Evolutionary conservation across 2,329 filamentous ascomycete species (phyloP).

Genomic region (Sarocladium kiliense): DNA sequence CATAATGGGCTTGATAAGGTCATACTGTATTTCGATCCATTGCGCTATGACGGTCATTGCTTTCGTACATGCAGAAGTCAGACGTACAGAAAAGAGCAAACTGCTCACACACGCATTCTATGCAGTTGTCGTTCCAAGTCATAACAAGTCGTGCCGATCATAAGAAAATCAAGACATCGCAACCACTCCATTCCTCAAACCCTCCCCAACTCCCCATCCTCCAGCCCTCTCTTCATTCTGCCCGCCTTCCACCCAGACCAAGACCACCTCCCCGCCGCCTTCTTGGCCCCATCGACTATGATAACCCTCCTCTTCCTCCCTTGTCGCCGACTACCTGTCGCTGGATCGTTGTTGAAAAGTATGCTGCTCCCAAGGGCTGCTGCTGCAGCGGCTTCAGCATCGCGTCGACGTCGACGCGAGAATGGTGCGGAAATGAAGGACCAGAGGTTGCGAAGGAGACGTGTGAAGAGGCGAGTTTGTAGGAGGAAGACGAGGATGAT

Average conservation of each 20-base stretch:
- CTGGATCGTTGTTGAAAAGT: background rate
- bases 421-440: background rate
- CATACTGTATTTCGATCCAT: background rate
- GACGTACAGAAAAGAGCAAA: background rate
- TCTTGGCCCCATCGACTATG: background rate
- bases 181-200: background rate
- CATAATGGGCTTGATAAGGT: no score
- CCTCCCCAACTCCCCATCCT: constrained; percentile 2
- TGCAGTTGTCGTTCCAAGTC: background rate
- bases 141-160: background rate
- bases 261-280: background rate
- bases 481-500: constrained; percentile 41
- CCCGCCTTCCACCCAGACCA: background rate
- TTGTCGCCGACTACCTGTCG: background rate
- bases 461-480: constrained; percentile 34
- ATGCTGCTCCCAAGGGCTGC: constrained; percentile 14
- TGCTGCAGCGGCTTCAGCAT: constrained; percentile 1
- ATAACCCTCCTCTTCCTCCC: background rate
- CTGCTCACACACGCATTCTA: constrained; percentile 1
- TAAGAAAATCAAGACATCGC: background rate
- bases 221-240: background rate
- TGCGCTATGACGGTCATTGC: background rate
- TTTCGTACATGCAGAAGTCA: background rate
- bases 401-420: background rate
- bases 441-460: constrained; percentile 17